Conservation (phyloP, 164 flowering plant species). For the Vitis vinifera region DNA sequence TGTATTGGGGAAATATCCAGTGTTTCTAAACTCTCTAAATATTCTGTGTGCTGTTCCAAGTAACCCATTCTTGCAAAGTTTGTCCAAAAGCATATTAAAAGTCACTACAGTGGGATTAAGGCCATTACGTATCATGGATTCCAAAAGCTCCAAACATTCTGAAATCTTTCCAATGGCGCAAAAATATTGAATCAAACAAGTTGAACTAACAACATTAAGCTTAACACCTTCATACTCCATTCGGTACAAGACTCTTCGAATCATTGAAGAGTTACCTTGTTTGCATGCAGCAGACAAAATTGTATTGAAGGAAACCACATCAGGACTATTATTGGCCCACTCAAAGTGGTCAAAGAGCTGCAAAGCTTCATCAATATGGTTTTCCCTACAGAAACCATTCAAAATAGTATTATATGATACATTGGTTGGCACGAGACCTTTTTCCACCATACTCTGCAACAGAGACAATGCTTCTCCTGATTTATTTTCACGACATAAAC, state of each 20-base stretch:
- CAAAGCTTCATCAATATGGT: slow-evolving; percentile 31
- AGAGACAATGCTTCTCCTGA: slow-evolving; percentile 35
- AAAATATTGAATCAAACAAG: slow-evolving; percentile 42
- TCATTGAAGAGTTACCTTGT: slow-evolving; percentile 27
- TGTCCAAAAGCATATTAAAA: slow-evolving; percentile 36
- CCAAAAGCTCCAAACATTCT: slow-evolving; percentile 34
- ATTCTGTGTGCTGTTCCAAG: slow-evolving; percentile 29
- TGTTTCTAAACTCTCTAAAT: slow-evolving; percentile 21
- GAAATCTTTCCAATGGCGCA: slow-evolving; percentile 30
- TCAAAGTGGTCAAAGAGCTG: slow-evolving; percentile 37
- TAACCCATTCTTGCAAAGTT: slow-evolving; percentile 41
- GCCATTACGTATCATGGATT: slow-evolving; percentile 34
- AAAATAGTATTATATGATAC: slow-evolving; percentile 49
- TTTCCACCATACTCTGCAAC: slow-evolving; percentile 30
- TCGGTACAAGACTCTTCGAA: slow-evolving; percentile 28
- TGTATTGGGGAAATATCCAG: slow-evolving; percentile 28
- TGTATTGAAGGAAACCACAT: slow-evolving; percentile 49
- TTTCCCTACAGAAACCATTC: slow-evolving; percentile 46
- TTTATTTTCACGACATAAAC: slow-evolving; percentile 31
- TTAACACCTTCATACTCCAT: slow-evolving; percentile 43
- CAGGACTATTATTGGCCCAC: slow-evolving; percentile 36
- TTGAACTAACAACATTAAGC: slow-evolving; percentile 35
- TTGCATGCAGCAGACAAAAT: slow-evolving; percentile 55
- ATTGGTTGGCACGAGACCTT: slow-evolving; percentile 41
- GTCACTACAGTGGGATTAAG: slow-evolving; percentile 36